Conservation (phyloP, 805 yeast species). For the Ogataea populi-albae region DNA sequence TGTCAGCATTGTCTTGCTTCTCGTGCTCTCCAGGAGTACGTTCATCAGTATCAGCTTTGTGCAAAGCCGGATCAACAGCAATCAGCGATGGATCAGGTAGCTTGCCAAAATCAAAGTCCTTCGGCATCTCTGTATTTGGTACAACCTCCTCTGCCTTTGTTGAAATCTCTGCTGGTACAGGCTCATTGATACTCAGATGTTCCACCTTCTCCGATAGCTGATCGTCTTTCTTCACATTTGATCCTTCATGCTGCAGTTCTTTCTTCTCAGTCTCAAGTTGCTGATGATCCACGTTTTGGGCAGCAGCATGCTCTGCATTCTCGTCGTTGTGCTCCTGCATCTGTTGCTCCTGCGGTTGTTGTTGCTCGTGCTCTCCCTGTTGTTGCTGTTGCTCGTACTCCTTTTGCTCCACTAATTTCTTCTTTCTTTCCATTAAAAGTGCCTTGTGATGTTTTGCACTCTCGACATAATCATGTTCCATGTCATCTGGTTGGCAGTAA, state of each 20-base stretch:
- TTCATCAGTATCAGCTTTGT: no score
- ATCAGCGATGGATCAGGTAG: constrained; percentile 30
- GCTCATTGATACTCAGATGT: constrained; percentile 7
- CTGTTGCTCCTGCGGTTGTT: no score
- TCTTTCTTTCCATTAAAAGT: constrained; percentile 56
- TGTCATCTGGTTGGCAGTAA: constrained; percentile 65
- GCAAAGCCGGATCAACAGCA: constrained; percentile 22
- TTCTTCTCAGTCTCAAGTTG: constrained; percentile 1
- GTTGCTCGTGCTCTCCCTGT: constrained; percentile 10
- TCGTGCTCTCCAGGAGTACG: neutral
- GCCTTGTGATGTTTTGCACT: constrained; percentile 72
- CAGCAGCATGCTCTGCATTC: constrained; percentile 2
- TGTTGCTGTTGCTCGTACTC: constrained; percentile 19
- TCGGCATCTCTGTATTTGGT: constrained; percentile 24
- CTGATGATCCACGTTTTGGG: constrained; percentile 3
- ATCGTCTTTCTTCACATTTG: neutral
- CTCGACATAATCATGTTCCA: constrained; percentile 69
- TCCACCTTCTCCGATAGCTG: constrained; percentile 10
- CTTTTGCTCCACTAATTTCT: constrained; percentile 38
- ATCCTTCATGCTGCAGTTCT: constrained; percentile 3
- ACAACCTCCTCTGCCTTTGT: constrained; percentile 24
- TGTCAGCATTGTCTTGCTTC: no score
- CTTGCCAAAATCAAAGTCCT: constrained; percentile 33
- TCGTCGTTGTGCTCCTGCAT: no score
- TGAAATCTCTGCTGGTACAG: constrained; percentile 1